Conservation (phyloP, 352 stramenopile species). For the Pythium guiyangense region DNA sequence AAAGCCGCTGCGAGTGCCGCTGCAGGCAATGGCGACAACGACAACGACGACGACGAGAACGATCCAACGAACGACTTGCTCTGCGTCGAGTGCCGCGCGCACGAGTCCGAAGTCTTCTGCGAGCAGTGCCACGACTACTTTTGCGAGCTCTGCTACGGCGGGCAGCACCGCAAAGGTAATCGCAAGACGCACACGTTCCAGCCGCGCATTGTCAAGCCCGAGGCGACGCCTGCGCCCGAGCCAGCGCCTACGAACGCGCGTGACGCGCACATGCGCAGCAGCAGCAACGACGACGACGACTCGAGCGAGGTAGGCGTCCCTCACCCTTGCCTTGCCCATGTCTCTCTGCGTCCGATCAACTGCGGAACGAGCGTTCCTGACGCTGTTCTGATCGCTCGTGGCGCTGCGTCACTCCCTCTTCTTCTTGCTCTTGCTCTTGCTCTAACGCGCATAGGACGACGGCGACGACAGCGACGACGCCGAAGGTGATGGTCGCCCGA, state of each 20-base stretch:
- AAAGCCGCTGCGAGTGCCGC: slow-evolving; percentile 5
- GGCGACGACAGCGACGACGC: slow-evolving; percentile 32
- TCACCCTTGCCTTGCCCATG: neutral
- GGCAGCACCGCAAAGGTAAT: slow-evolving; percentile 85
- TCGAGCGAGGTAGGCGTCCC: slow-evolving; percentile 5
- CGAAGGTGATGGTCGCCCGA: slow-evolving; percentile 35
- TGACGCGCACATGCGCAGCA: slow-evolving; percentile 7
- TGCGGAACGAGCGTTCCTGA: neutral
- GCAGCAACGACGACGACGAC: slow-evolving; percentile 12
- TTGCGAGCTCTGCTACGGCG: slow-evolving; percentile 77
- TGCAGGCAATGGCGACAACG: slow-evolving; percentile 4
- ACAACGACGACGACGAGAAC: slow-evolving; percentile 11
- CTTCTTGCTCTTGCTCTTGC: neutral
- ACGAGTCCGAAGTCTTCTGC: slow-evolving; percentile 74
- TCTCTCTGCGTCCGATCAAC: neutral
- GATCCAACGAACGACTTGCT: slow-evolving; percentile 32
- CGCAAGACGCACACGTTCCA: slow-evolving; percentile 74
- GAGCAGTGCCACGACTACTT: slow-evolving; percentile 89
- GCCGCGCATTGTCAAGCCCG: slow-evolving; percentile 30
- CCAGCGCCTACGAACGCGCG: neutral
- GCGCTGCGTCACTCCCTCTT: neutral
- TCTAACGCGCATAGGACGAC: neutral
- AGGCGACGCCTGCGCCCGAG: no score
- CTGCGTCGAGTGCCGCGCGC: slow-evolving; percentile 67
- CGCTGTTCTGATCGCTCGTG: neutral